A percentile compares a stretch with the other conserved stretches of the same genome.
Conservation (phyloP, 495 filamentous ascomycete genomes). For the Xylaria curta region DNA sequence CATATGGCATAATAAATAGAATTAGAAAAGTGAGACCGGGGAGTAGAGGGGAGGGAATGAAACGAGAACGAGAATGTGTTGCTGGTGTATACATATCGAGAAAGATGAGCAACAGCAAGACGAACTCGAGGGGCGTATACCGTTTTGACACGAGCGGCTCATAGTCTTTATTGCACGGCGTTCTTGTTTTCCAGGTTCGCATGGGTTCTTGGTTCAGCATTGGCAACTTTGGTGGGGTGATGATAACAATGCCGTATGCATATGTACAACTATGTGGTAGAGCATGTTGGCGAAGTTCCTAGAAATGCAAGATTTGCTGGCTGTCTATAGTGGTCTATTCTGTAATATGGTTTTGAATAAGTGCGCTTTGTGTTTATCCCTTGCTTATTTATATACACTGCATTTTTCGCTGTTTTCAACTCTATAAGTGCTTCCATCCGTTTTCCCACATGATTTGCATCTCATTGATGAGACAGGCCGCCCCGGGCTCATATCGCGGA, state of each 20-base stretch:
- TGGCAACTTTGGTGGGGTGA: not conserved
- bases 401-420: slow-evolving; percentile 1
- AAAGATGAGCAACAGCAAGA: not conserved
- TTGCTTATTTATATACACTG: not conserved
- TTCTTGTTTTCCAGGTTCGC: slow-evolving; percentile 2
- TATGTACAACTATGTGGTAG: not conserved
- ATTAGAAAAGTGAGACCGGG: not conserved
- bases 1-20: slow-evolving; percentile 70
- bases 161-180: slow-evolving; percentile 2
- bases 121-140: not conserved
- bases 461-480: slow-evolving; percentile 77
- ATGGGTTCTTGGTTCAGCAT: slow-evolving; percentile 7
- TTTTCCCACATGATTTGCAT: slow-evolving; percentile 80
- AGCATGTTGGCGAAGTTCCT: not conserved
- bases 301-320: slow-evolving; percentile 8
- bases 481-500: slow-evolving; percentile 59
- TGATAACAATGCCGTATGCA: not conserved
- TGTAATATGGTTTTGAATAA: not conserved
- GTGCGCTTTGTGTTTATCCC: not conserved
- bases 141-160: not conserved
- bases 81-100: not conserved
- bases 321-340: not conserved
- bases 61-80: not conserved
- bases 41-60: not conserved
- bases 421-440: slow-evolving; percentile 78